These are phyloP conservation scores for Wickerhamiella sorbophila DNA, from an alignment of 805 yeast species.

Conservation along the genomic window DNA sequence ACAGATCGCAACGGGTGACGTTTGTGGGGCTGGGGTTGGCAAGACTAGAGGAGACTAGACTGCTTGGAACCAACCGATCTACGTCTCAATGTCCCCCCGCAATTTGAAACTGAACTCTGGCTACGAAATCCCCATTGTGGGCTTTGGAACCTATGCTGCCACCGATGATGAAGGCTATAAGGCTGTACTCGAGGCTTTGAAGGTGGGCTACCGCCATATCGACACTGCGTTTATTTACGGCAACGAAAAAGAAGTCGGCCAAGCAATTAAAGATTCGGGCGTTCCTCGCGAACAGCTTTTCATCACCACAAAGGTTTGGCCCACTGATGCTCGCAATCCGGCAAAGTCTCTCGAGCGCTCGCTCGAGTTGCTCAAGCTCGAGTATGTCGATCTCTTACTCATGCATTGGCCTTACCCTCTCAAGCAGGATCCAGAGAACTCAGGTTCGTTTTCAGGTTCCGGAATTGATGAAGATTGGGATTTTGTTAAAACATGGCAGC, in stretches of 20 bases:
- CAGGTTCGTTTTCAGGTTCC: slow-evolving; percentile 25
- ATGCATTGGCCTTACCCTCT: slow-evolving; percentile 65
- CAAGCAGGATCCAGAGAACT: slow-evolving; percentile 15
- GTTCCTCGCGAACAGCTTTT: slow-evolving; percentile 51
- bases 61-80: too few species aligned
- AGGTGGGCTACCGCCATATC: slow-evolving; percentile 57
- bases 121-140: slow-evolving; percentile 46
- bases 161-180: slow-evolving; percentile 37
- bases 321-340: slow-evolving; percentile 28
- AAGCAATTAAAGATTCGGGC: slow-evolving; percentile 22
- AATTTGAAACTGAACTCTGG: slow-evolving; percentile 38
- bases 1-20: too few species aligned
- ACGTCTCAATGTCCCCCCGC: slow-evolving; percentile 2
- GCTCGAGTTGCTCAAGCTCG: slow-evolving; percentile 47
- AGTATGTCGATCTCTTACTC: slow-evolving; percentile 64
- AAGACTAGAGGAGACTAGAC: too few species aligned
- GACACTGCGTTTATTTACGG: slow-evolving; percentile 61
- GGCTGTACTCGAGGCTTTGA: slow-evolving; percentile 46
- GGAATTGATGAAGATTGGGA: slow-evolving; percentile 27
- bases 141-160: slow-evolving; percentile 63
- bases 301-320: slow-evolving; percentile 51
- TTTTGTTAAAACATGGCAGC: slow-evolving; percentile 43
- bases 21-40: too few species aligned
- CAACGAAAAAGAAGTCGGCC: slow-evolving; percentile 53
- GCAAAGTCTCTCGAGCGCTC: slow-evolving; percentile 42